Evolutionary conservation across 2,329 filamentous ascomycete genomes (phyloP).

Genomic region (Talaromyces amestolkiae): DNA sequence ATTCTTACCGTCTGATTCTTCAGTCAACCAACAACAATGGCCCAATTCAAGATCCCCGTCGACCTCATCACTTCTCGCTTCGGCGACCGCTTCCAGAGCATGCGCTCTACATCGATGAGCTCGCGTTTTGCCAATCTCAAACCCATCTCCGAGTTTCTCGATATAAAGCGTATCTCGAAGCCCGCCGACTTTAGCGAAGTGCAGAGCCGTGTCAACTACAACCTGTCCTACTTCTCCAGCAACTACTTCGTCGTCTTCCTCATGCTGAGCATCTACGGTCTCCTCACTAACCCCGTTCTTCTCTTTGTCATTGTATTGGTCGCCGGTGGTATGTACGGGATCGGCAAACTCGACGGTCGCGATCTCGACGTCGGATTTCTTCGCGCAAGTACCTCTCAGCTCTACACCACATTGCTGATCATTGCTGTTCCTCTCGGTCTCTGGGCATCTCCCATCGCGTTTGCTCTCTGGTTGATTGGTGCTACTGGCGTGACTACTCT

Average conservation of each 20-base stretch:
- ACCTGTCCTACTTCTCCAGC: conserved; percentile 93
- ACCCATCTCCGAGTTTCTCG: conserved; percentile 88
- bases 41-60: conserved; percentile 87
- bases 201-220: conserved; percentile 94
- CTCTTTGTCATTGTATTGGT: conserved; percentile 92
- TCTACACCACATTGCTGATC: conserved; percentile 84
- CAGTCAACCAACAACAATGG: conserved; percentile 56
- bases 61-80: conserved; percentile 88
- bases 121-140: conserved; percentile 89
- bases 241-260: conserved; percentile 94
- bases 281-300: conserved; percentile 81
- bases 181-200: conserved; percentile 86
- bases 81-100: conserved; percentile 82
- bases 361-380: conserved; percentile 84
- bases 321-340: conserved; percentile 81
- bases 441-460: conserved; percentile 78
- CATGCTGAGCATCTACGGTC: conserved; percentile 93
- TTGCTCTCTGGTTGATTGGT: conserved; percentile 91
- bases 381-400: conserved; percentile 82
- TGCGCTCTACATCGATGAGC: conserved; percentile 74
- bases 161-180: conserved; percentile 93
- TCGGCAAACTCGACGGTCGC: conserved; percentile 82
- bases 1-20: background rate
- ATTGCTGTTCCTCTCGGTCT: conserved; percentile 81
- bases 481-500: conserved; percentile 90